A percentile compares a stretch with the other conserved stretches of the same genome.
Conservation (phyloP, 106 monocot species). For the Ottelia alismoides region DNA sequence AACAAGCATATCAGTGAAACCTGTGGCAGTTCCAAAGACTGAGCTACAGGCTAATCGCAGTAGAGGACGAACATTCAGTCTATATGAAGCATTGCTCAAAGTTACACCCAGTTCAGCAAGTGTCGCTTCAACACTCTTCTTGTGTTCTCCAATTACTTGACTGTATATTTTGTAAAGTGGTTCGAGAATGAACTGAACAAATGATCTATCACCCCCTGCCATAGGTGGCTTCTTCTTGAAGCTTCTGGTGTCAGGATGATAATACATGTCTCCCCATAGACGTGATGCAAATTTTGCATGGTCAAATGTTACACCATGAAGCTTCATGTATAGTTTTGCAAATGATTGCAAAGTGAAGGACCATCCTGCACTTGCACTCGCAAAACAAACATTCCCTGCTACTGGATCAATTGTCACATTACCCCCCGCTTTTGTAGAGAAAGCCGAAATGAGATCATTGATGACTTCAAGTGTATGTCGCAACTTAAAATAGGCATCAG, state of each 20-base stretch:
- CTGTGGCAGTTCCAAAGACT: constrained; percentile 84
- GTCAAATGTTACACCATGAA: constrained; percentile 92
- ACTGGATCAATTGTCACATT: constrained; percentile 58
- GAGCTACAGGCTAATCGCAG: constrained; percentile 90
- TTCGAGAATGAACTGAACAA: constrained; percentile 95
- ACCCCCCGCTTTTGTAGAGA: constrained; percentile 69
- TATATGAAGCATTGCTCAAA: constrained; percentile 82
- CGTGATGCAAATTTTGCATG: constrained; percentile 68
- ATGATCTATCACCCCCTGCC: constrained; percentile 85
- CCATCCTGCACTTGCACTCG: constrained; percentile 90
- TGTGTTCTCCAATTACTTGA: constrained; percentile 92
- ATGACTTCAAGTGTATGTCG: constrained; percentile 81
- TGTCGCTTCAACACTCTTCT: constrained; percentile 80
- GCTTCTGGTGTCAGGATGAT: constrained; percentile 68
- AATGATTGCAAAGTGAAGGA: constrained; percentile 94
- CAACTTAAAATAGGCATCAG: constrained; percentile 93
- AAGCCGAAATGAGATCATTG: constrained; percentile 81
- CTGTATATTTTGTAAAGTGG: constrained; percentile 96
- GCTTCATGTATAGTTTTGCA: constrained; percentile 80
- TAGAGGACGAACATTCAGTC: constrained; percentile 72
- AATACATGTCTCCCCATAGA: constrained; percentile 92
- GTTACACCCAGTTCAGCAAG: constrained; percentile 87
- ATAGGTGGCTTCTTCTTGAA: constrained; percentile 79
- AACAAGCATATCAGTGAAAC: constrained; percentile 94
- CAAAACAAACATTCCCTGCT: constrained; percentile 93